Percentiles rank a stretch among this genome's conserved stretches.
Evolutionary conservation across 2,329 filamentous ascomycete species (phyloP).

Genomic region (Aspergillus pseudoviridinutans): DNA sequence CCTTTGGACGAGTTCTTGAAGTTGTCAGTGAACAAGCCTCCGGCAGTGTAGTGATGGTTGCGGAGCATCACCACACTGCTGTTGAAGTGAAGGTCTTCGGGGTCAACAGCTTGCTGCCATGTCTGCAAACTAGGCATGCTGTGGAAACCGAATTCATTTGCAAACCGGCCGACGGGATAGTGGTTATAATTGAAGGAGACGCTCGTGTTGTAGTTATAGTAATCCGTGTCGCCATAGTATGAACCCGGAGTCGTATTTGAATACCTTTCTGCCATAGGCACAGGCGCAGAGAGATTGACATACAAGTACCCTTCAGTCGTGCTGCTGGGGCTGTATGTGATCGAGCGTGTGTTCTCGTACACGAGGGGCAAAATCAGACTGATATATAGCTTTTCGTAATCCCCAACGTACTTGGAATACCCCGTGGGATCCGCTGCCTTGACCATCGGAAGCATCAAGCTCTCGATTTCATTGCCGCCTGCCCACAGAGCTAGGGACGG

Average conservation of each 20-base stretch:
- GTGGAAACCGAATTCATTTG: constrained; percentile 62
- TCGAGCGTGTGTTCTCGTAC: constrained; percentile 56
- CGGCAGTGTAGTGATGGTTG: constrained; percentile 58
- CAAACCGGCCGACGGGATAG: constrained; percentile 58
- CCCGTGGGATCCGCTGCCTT: constrained; percentile 44
- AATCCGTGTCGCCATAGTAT: constrained; percentile 59
- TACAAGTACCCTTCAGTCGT: constrained; percentile 57
- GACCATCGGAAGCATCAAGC: constrained; percentile 46
- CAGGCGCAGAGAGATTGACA: constrained; percentile 50
- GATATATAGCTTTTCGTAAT: constrained; percentile 59
- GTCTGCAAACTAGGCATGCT: constrained; percentile 59
- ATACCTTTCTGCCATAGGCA: constrained; percentile 56
- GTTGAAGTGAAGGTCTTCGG: constrained; percentile 55
- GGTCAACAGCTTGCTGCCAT: constrained; percentile 53
- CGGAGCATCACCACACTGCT: constrained; percentile 52
- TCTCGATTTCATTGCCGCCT: constrained; percentile 59
- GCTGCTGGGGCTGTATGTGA: constrained; percentile 58
- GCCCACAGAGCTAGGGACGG: constrained; percentile 54
- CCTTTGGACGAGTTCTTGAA: constrained; percentile 31
- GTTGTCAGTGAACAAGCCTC: constrained; percentile 46
- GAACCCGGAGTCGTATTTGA: constrained; percentile 49
- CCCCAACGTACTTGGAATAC: constrained; percentile 41
- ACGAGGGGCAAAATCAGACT: constrained; percentile 53
- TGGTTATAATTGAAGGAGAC: constrained; percentile 52
- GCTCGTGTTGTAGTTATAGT: constrained; percentile 55